Percentiles rank a stretch among this genome's conserved stretches.
These are phyloP conservation scores for Arthrinium phaeospermum DNA, from an alignment of 2,329 filamentous ascomycete species.

Conservation along the genomic window DNA sequence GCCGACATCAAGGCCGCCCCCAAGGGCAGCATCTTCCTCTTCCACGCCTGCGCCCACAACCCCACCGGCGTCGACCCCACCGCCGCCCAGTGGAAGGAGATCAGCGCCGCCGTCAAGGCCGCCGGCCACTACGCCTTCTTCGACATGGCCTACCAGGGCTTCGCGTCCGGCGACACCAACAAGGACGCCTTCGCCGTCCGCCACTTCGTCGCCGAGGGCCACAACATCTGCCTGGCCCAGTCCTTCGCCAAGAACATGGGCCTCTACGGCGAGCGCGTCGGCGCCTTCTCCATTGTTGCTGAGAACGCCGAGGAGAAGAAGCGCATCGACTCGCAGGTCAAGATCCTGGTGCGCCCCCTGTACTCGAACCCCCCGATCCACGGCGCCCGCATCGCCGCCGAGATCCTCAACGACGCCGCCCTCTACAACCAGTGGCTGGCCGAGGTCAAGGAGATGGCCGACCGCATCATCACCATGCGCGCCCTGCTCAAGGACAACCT, in stretches of 20 bases:
- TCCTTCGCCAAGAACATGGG: constrained; percentile 99
- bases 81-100: constrained; percentile 88
- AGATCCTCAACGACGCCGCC: constrained; percentile 84
- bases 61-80: constrained; percentile 96
- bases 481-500: constrained; percentile 93
- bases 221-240: constrained; percentile 86
- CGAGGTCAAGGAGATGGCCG: constrained; percentile 98
- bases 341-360: constrained; percentile 94
- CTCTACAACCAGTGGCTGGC: constrained; percentile 94
- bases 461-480: constrained; percentile 99
- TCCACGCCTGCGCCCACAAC: constrained; percentile 98
- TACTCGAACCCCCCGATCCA: constrained; percentile 99
- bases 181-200: constrained; percentile 92
- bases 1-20: constrained; percentile 89
- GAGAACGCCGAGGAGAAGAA: constrained; percentile 89
- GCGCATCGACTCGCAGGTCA: constrained; percentile 95
- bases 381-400: constrained; percentile 90
- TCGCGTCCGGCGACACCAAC: constrained; percentile 90
- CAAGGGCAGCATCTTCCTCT: constrained; percentile 84
- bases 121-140: constrained; percentile 94
- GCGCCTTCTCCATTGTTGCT: constrained; percentile 92
- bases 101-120: constrained; percentile 84
- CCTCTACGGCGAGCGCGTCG: constrained; percentile 97
- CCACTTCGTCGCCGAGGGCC: constrained; percentile 91
- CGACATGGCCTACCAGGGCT: constrained; percentile 99